Base-by-base conservation (phyloP, 306 rosid species). In the Arachis hypogaea region DNA sequence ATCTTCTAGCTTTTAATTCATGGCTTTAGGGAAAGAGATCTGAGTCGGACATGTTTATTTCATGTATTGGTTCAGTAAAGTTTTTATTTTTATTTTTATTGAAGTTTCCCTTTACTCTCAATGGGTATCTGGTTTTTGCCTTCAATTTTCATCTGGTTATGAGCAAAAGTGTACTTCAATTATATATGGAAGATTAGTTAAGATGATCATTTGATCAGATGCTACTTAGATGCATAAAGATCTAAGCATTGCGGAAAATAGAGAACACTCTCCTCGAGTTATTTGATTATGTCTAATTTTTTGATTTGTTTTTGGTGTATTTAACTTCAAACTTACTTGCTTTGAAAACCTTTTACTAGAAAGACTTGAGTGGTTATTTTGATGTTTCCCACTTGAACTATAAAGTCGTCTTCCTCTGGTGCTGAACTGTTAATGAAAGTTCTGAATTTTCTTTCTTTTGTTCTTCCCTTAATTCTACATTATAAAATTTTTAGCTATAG, bases 401-500 rank as follows among this genome's bases (percentile, higher is more conserved):
- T 46, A 2, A 16, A 41, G 30, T 58, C 12, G 51, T 54, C 54
- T 46, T 66, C 14, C 11, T 33, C 38, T 33, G 4, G 3, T 33
- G 38, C 38, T 33, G 38, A 33, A 33, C 7, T 50, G 41, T 30
- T 45, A 10, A 42, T 44, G 59, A 56, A 69, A 9, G 73, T 63
- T 62, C 12, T 16, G 51, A 68, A 18, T 11, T 68, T 61, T 68
- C 38, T 33, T 0, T 33, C 4, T 33, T 33, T 33, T 33, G 4
- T 33, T 61, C 46, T 47, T 63, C 42, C 42, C 61, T 40, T 59
- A 44, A 51, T 71, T 71, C 77, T 50, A 43, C 7, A 22, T 76
- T 51, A 59, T 62, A 57, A 50, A 57, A 29, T 46, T 40, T 16
- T 22, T 22, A 9, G 41, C 29, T 44, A 22, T 22, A 22, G 28